A percentile compares a stretch with the other conserved stretches of the same genome.
These are phyloP conservation scores for Metschnikowia sp. DNA, from an alignment of 805 yeast genomes.

Conservation along the genomic window DNA sequence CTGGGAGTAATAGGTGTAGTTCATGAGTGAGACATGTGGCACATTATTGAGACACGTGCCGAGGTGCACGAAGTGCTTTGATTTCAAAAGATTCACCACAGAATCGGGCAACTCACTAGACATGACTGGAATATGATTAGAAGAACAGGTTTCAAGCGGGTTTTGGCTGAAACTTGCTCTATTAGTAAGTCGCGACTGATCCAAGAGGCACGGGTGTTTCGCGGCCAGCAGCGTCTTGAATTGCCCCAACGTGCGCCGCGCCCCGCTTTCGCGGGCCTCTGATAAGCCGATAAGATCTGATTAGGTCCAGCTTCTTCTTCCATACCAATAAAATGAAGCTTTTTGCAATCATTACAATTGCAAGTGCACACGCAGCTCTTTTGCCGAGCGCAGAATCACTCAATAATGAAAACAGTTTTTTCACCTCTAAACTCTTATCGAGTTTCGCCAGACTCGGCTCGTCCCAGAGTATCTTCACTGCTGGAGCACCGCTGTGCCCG, in stretches of 20 bases:
- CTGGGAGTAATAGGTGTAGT: constrained; percentile 61
- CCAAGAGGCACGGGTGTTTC: background rate
- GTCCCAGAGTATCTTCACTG: background rate
- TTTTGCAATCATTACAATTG: background rate
- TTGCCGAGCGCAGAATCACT: background rate
- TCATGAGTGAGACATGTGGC: constrained; percentile 92
- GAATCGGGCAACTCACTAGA: constrained; percentile 29
- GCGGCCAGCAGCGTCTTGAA: background rate
- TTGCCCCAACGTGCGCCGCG: background rate
- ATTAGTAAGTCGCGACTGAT: background rate
- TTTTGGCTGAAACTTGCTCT: background rate
- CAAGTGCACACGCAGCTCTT: constrained; percentile 1
- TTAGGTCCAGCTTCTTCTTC: too few relatives aligned
- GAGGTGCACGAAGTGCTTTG: constrained; percentile 72
- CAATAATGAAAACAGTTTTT: background rate
- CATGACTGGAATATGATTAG: background rate
- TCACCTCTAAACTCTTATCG: background rate
- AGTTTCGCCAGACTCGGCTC: background rate
- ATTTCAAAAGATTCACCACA: constrained; percentile 45
- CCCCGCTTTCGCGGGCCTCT: background rate
- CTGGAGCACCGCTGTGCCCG: constrained; percentile 11
- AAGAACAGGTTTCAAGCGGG: background rate
- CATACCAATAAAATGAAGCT: background rate
- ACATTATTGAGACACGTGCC: constrained; percentile 72
- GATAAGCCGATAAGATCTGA: constrained; percentile 7